Evolutionary conservation across 371 early-diverging fungal genomes (phyloP).

Genomic region (Syncephalastrum contaminatum): DNA sequence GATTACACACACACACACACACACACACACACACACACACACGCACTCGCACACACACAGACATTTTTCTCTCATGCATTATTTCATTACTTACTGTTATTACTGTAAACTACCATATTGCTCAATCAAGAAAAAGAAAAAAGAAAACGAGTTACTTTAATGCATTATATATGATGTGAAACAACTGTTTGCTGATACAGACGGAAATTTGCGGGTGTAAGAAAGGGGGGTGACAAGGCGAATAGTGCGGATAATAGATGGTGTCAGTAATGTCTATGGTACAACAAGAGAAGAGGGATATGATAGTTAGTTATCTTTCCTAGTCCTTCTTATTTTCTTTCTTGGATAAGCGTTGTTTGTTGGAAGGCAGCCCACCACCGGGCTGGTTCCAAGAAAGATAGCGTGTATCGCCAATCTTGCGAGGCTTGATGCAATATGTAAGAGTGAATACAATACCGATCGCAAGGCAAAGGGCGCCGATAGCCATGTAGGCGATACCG

Average conservation of each 20-base stretch:
- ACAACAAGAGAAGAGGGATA: not conserved
- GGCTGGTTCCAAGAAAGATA: conserved; percentile 45
- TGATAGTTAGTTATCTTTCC: no score
- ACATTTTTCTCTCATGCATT: no score
- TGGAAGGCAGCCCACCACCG: conserved; percentile 36
- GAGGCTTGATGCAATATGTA: conserved; percentile 83
- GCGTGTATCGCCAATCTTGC: conserved; percentile 46
- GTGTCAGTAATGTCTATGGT: not conserved
- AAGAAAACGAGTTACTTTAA: no score
- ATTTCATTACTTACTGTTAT: no score
- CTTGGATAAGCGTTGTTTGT: conserved; percentile 13
- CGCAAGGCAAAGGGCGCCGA: conserved; percentile 82
- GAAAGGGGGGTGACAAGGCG: no score
- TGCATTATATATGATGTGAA: no score
- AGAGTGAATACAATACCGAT: conserved; percentile 83
- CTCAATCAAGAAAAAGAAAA: no score
- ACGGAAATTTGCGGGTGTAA: no score
- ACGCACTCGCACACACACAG: no score
- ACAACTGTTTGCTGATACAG: no score
- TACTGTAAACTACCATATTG: no score
- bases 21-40: not conserved
- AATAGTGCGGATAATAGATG: not conserved
- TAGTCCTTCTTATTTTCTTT: conserved; percentile 7
- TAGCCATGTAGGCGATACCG: conserved; percentile 89
- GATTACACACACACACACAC: not conserved